These are phyloP conservation scores for Pouteria campechiana DNA, from an alignment of 179 eudicot genomes.

Conservation along the genomic window DNA sequence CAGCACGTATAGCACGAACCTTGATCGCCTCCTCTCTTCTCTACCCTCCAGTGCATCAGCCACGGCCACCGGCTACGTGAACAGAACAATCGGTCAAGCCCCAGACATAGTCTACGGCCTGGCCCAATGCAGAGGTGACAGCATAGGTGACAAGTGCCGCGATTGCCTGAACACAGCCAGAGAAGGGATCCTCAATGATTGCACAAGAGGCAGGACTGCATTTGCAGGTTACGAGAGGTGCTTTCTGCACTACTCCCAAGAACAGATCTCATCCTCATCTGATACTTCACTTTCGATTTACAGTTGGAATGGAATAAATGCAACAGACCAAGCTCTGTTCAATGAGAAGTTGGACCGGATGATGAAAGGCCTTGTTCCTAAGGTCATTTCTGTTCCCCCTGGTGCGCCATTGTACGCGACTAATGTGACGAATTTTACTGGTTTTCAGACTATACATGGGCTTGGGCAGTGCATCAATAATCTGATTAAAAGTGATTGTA, in stretches of 20 bases:
- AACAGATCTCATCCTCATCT: too few species aligned
- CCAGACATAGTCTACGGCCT: slow-evolving; percentile 10
- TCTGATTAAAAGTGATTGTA: slow-evolving; percentile 15
- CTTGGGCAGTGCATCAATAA: slow-evolving; percentile 45
- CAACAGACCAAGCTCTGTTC: neutral
- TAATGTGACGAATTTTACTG: neutral
- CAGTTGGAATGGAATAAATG: too few species aligned
- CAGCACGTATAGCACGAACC: slow-evolving; percentile 17
- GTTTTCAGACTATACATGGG: slow-evolving; percentile 13
- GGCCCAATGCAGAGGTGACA: too few species aligned
- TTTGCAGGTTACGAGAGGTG: too few species aligned
- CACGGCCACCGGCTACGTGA: slow-evolving; percentile 18
- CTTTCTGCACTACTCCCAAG: too few species aligned
- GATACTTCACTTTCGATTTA: too few species aligned
- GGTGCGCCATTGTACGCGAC: too few species aligned
- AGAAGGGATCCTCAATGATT: slow-evolving; percentile 5
- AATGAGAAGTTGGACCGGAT: slow-evolving; percentile 12
- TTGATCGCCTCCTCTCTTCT: slow-evolving; percentile 14
- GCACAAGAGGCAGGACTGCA: too few species aligned
- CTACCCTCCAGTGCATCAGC: slow-evolving; percentile 9
- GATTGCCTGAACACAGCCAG: neutral
- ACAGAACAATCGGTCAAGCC: slow-evolving; percentile 5
- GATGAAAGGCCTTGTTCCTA: too few species aligned
- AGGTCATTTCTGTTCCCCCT: too few species aligned
- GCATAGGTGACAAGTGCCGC: too few species aligned